Base-by-base conservation (phyloP, 2,329 filamentous ascomycete species). In the Chaetomiaceae sp. region DNA sequence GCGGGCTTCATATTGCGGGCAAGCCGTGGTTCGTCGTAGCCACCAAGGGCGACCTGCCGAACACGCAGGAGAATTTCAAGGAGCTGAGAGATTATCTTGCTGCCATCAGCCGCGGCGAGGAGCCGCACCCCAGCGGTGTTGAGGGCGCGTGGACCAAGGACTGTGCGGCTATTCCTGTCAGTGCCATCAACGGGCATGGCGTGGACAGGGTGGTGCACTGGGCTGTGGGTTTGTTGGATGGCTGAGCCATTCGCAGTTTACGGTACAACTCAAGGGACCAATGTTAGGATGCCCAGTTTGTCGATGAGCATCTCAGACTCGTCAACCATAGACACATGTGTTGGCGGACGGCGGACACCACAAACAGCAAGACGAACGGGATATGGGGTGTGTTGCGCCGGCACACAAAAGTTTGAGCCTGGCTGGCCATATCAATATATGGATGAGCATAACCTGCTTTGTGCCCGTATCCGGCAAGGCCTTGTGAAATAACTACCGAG, bases 1-100 rank as follows among this genome's bases (percentile, higher is more conserved):
- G 69, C 6, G 75, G 70, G n/a, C 66, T 88, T n/a, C 82, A 86
- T 36, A 95, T 97, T 60, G 87, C 88, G n/a, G 82, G 81, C 30
- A 99, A 99, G 73, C 91, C 94, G 1, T 99, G 94, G 94, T 94
- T 95, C 64, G 91, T 96, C 5, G 84, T 96, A 38, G 92, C 89
- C 1, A 96, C 91, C 18, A 97, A 97, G 71, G 91, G 89, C 1
- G 92, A 97, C 67, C 68, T 95, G 50, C 81, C 85, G 3, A 80
- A 79, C 3, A 95, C 94, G 2, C 81, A 90, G 67, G 79, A 83
- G 21, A 95, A 94, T 66, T 99, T 89, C 67, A 71, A 69, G 32
- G 70, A 73, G 47, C 73, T 99, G 61, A 83, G 84, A 60, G 71
- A 72, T 8, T 96, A 96, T 69, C 71, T 99, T 4, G 75, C 79